These are phyloP conservation scores for Falciphora oryzae DNA, from an alignment of 2,329 filamentous ascomycete species.

Conservation along the genomic window DNA sequence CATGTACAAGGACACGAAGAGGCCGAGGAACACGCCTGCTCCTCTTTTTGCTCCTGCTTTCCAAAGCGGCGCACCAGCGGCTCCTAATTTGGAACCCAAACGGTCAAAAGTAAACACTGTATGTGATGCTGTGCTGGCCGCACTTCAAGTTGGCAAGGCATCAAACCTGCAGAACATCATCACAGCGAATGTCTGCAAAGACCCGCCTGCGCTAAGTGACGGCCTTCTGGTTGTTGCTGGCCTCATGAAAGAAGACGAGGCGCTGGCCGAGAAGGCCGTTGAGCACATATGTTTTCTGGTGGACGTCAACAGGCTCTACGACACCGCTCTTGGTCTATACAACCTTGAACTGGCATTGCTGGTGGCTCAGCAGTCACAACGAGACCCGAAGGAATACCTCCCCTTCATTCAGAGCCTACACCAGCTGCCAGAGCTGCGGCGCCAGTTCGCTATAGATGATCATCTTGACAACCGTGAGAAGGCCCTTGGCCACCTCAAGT, in stretches of 20 bases:
- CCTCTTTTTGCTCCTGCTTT: background rate
- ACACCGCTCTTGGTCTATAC: constrained; percentile 84
- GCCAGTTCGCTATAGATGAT: constrained; percentile 82
- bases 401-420: constrained; percentile 90
- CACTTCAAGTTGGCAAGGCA: constrained; percentile 55
- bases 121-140: constrained; percentile 75
- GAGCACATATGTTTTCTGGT: constrained; percentile 98
- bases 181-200: constrained; percentile 91
- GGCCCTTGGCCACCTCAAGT: constrained; percentile 70
- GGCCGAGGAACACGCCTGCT: constrained; percentile 21
- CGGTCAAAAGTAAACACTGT: constrained; percentile 74
- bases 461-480: constrained; percentile 72
- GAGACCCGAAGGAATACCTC: constrained; percentile 90
- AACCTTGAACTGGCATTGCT: constrained; percentile 84
- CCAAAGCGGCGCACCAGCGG: background rate
- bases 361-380: constrained; percentile 92
- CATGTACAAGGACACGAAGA: constrained; percentile 84
- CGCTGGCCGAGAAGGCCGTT: constrained; percentile 76
- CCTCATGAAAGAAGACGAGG: constrained; percentile 56
- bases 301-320: constrained; percentile 87
- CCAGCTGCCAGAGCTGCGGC: constrained; percentile 61
- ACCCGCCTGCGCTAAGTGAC: constrained; percentile 81
- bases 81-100: constrained; percentile 4
- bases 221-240: constrained; percentile 74
- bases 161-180: constrained; percentile 79